Base-by-base conservation (phyloP, 495 filamentous ascomycete species). In the Penicillium samsonianum region DNA sequence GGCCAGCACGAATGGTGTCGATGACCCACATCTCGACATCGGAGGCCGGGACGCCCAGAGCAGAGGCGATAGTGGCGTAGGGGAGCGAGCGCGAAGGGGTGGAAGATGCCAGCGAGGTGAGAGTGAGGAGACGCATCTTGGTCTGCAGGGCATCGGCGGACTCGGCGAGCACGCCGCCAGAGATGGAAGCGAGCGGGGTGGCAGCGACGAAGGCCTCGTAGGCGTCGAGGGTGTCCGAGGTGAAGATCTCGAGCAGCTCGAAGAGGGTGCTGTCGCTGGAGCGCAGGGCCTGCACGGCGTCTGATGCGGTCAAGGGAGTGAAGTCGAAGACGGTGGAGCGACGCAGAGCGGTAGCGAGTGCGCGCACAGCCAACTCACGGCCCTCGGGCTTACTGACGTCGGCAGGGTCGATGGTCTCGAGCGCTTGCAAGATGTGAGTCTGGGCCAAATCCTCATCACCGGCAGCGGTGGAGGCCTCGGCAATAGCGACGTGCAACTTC, bases 11-110 rank as follows among this genome's bases (percentile, higher is more conserved):
- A 73, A 98, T 96, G 48, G 93, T 91, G 73, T 98, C 95, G 61
- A 98, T 98, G 50, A 96, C 88, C 94, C 94, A 98, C 82, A 91
- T 88, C 81, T 98, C 94, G 10, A 96, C 90, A 44, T 97, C 91
- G 55, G 88, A 86, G 26, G 70, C 61, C 17, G 89, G 84, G 40
- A 98, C 85, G 70, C 92, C 87, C 35, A 98, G 83, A 5, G 90
- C 85, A 55, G 87, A 84, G 41, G 88, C 82, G 65, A 98, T 96
- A 56, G 82, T 80, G 60, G 78, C 79, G 75, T 98, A 98, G 33
- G 91, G 87, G 40, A 98, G 84, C 51, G 91, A 89, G 56, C 92
- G 87, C 61, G 84, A 90, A 16, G 86, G 84, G 16, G 88, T 88
- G 58, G 87, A 82, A 30, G 95, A 90, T 17, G 92, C 91, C 30